phyloP scores from a whole-genome alignment of 192 early-diverging fungal genomes.

The Paraglomus brasilianum region DNA sequence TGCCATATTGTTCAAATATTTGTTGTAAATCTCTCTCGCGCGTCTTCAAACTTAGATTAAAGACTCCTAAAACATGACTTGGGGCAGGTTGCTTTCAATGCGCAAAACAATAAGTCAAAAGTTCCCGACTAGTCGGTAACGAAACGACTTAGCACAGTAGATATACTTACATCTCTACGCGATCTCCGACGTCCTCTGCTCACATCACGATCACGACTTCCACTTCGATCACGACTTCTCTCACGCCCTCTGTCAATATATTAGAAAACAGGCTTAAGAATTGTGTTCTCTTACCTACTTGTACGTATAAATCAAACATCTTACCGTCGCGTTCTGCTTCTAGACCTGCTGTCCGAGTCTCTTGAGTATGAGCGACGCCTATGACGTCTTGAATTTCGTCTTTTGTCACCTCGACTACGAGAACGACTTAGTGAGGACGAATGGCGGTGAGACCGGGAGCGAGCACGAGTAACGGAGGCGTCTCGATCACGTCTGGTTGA shows the following conservation, averaged over 20 bases:
- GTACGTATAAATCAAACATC: not conserved
- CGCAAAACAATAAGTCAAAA: not conserved
- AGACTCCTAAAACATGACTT: conserved; percentile 67
- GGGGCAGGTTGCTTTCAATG: conserved; percentile 33
- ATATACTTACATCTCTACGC: conserved; percentile 18
- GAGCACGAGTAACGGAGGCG: conserved; percentile 1
- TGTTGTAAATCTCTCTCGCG: conserved; percentile 57
- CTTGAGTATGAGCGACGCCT: conserved; percentile 27
- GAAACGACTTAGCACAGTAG: not conserved
- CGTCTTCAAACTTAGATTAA: conserved; percentile 64
- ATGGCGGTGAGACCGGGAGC: conserved; percentile 13
- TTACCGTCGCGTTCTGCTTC: conserved; percentile 13
- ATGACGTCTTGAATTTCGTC: conserved; percentile 17
- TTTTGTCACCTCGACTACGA: conserved; percentile 17
- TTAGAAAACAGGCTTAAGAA: not conserved
- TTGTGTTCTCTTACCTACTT: not conserved
- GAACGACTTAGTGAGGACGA: conserved; percentile 3
- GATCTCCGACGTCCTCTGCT: conserved; percentile 24
- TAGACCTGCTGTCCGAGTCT: conserved; percentile 25
- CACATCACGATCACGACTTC: conserved; percentile 21
- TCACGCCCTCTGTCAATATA: not conserved
- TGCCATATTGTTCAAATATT: conserved; percentile 57
- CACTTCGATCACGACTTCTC: conserved; percentile 29
- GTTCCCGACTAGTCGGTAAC: not conserved
- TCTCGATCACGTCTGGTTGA: not conserved